phyloP scores from a whole-genome alignment of 345 rosid species.

The Brassica juncea region DNA sequence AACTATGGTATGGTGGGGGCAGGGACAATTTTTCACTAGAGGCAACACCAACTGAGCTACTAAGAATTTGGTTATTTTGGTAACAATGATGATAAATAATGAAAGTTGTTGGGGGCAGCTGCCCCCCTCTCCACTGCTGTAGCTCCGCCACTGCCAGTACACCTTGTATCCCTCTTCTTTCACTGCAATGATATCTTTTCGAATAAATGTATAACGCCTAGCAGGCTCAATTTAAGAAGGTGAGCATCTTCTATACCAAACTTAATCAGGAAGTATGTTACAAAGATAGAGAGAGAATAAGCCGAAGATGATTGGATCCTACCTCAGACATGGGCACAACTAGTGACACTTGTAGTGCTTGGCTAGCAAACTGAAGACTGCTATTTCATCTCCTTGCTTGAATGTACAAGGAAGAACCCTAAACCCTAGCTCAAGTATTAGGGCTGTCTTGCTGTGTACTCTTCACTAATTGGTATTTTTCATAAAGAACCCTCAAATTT shows the following conservation, averaged over 20 bases:
- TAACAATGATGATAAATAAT: too few relatives aligned
- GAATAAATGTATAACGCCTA: neutral
- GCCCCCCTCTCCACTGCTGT: too few relatives aligned
- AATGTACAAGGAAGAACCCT: constrained; percentile 41
- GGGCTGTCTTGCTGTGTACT: constrained; percentile 24
- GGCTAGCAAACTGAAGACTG: constrained; percentile 94
- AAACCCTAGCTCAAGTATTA: constrained; percentile 35
- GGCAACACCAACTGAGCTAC: too few relatives aligned
- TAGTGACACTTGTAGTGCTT: constrained; percentile 82
- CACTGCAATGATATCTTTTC: constrained; percentile 44
- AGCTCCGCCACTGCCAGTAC: constrained; percentile 30
- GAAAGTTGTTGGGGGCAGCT: too few relatives aligned
- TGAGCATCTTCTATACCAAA: constrained; percentile 24
- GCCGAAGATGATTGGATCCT: constrained; percentile 26
- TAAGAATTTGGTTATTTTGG: too few relatives aligned
- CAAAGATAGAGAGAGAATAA: constrained; percentile 13
- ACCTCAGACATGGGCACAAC: constrained; percentile 95
- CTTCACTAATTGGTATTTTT: neutral
- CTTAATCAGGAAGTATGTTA: neutral
- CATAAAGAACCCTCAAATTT: constrained; percentile 1
- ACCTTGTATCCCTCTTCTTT: constrained; percentile 94
- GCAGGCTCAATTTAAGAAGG: constrained; percentile 75
- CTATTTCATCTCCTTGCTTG: constrained; percentile 59
- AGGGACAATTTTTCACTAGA: too few relatives aligned
- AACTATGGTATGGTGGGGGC: too few relatives aligned